A percentile compares a stretch with the other conserved stretches of the same genome.
Evolutionary conservation across 345 rosid species (phyloP).

Genomic region (Corymbia maculata): DNA sequence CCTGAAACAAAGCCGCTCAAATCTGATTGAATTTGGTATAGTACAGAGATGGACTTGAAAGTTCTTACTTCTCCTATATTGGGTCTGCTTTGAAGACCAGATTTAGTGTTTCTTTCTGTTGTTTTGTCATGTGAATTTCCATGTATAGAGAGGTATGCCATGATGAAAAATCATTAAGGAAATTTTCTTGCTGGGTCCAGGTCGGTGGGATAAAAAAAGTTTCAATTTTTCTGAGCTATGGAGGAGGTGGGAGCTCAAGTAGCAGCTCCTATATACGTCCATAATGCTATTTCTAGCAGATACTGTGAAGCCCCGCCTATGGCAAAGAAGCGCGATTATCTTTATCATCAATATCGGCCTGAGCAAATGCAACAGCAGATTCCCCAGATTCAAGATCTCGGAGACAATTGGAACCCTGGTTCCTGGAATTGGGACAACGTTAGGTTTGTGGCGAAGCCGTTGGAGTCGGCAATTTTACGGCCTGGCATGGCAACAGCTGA

Average conservation of each 20-base stretch:
- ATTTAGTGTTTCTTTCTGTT: background rate
- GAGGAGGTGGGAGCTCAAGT: conserved; percentile 77
- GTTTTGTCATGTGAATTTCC: background rate
- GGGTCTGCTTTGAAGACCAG: background rate
- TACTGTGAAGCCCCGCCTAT: conserved; percentile 31
- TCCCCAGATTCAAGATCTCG: conserved; percentile 6
- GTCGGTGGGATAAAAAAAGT: background rate
- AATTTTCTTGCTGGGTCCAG: background rate
- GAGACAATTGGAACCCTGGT: conserved; percentile 60
- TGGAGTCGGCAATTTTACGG: conserved; percentile 24
- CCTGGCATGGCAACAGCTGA: conserved; percentile 10
- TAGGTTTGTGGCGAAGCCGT: conserved; percentile 55
- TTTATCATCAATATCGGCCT: conserved; percentile 16
- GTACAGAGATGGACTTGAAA: background rate
- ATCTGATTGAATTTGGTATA: background rate
- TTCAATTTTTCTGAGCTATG: conserved; percentile 23
- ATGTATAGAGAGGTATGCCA: background rate
- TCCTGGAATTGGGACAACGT: conserved; percentile 81
- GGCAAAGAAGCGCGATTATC: conserved; percentile 60
- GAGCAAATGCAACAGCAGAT: conserved; percentile 17
- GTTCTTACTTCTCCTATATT: background rate
- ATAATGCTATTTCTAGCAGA: conserved; percentile 31
- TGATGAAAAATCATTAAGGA: background rate
- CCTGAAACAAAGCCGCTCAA: background rate
- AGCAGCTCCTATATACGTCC: conserved; percentile 53